Evolutionary conservation across 306 rosid genomes (phyloP), one percentile per base, ranked within the genome.

Genomic region (Inga oerstediana): DNA sequence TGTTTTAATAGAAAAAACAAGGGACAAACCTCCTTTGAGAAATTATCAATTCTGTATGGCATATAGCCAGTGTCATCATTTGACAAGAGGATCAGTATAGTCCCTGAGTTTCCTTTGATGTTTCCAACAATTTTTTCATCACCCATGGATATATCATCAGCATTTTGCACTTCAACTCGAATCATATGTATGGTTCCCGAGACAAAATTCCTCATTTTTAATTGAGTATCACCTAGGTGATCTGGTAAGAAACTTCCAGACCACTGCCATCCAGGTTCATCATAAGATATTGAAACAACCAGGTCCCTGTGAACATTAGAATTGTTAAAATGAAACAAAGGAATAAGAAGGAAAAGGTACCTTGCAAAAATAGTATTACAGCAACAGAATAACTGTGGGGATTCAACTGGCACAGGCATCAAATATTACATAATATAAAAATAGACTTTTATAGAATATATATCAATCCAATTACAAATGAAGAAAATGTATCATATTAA

Each of bases 241-340:
- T 93, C 98, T 1, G 97, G 98, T 78, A 91, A 81, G 88, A 96
- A 96, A 92, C 97, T 83, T 75, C 99, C 99, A 12, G 99, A 96
- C 99, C 99, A 96, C 88, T 93, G 97, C 99, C 98, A 96, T 80
- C 99, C 99, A 75, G 99, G 90, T 84, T 92, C 98, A 74, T 89
- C 79, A 76, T 92, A 96, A 73, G 92, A 88, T 83, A 93, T 81
- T 37, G 97, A 93, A 89, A 96, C 89, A 59, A 93, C 90, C 83
- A 96, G 89, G 81, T 96, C 99, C 97, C 99, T 96, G 91, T 74
- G 72, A 80, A 86, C 59, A 79, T 79, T 30, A 75, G 61, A 77
- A 88, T 65, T 51, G 70, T 75, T 79, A 56, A 75, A 70, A 64
- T 37, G 81, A 81, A 80, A 35, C 7, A 72, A 56, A 48, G 59